A percentile compares a stretch with the other conserved stretches of the same genome.
Conservation (phyloP, 1,284 basidiomycete genomes). For the Rhodotorula glutinis region DNA sequence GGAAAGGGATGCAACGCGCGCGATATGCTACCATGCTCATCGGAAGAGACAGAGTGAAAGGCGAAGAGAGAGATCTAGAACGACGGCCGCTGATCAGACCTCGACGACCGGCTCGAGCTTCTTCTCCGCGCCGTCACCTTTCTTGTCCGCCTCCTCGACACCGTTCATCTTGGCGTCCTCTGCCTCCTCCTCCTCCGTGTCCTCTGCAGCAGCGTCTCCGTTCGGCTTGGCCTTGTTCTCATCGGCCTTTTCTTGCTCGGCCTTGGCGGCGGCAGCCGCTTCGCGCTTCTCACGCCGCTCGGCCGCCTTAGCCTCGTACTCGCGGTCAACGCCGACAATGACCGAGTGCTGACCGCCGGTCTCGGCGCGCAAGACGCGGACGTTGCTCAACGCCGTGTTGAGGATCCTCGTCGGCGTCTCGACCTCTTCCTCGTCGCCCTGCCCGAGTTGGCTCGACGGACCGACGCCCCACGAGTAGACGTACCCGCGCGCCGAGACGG, state of each 20-base stretch:
- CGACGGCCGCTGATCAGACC: not conserved
- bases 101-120: slow-evolving; percentile 1
- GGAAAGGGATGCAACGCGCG: not conserved
- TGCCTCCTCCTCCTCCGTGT: not conserved
- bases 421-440: slow-evolving; percentile 39
- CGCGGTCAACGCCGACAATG: slow-evolving; percentile 32
- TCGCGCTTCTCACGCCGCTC: slow-evolving; percentile 10
- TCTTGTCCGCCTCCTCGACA: not conserved
- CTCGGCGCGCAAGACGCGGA: slow-evolving; percentile 32
- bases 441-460: slow-evolving; percentile 37
- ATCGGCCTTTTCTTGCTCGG: not conserved
- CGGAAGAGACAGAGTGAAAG: no score
- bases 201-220: not conserved
- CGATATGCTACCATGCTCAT: not conserved
- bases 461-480: slow-evolving; percentile 41
- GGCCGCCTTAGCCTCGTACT: slow-evolving; percentile 6
- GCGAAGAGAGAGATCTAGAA: no score
- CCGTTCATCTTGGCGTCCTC: not conserved
- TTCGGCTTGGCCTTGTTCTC: not conserved
- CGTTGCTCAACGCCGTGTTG: slow-evolving; percentile 34
- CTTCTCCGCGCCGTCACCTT: no score
- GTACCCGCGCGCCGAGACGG: slow-evolving; percentile 56
- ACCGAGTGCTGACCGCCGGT: slow-evolving; percentile 42
- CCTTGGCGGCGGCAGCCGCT: not conserved
- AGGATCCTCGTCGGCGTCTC: slow-evolving; percentile 35